phyloP scores from a whole-genome alignment of 1,139 yeast genomes.

The Candida pseudocylindracea region DNA sequence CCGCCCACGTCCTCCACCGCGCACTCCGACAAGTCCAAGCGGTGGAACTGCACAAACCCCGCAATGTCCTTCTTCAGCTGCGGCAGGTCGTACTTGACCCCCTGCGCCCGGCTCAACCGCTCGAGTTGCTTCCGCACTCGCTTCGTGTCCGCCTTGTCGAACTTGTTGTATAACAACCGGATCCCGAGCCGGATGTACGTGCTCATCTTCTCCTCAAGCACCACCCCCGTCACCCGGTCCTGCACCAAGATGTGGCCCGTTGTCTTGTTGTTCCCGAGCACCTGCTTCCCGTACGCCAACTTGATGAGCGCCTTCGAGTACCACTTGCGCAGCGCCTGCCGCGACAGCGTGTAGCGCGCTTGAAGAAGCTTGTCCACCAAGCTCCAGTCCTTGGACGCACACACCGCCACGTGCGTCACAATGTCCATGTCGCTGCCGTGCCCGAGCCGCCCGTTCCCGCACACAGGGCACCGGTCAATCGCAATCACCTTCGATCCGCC shows the following conservation, averaged over 20 bases:
- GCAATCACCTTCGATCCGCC: conserved; percentile 18
- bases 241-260: conserved; percentile 90
- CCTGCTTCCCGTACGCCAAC: conserved; percentile 72
- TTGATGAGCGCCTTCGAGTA: conserved; percentile 64
- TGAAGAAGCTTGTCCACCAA: conserved; percentile 42
- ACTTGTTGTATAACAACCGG: conserved; percentile 58
- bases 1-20: conserved; percentile 20
- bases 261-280: conserved; percentile 48
- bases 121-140: conserved; percentile 34
- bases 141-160: conserved; percentile 28
- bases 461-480: conserved; percentile 56
- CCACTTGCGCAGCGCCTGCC: conserved; percentile 78
- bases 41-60: conserved; percentile 66
- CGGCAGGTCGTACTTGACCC: conserved; percentile 58
- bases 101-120: conserved; percentile 59
- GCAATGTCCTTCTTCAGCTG: conserved; percentile 42
- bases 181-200: conserved; percentile 77
- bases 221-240: conserved; percentile 70
- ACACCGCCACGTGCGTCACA: conserved; percentile 70
- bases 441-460: conserved; percentile 36
- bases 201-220: conserved; percentile 83
- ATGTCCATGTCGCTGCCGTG: conserved; percentile 41
- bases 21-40: conserved; percentile 53
- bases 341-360: conserved; percentile 57
- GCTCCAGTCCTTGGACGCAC: conserved; percentile 64